Evolutionary conservation across 768 basidiomycete genomes (phyloP), one percentile per base, ranked within the genome.

Genomic region (Hemileccinum rubropunctum): DNA sequence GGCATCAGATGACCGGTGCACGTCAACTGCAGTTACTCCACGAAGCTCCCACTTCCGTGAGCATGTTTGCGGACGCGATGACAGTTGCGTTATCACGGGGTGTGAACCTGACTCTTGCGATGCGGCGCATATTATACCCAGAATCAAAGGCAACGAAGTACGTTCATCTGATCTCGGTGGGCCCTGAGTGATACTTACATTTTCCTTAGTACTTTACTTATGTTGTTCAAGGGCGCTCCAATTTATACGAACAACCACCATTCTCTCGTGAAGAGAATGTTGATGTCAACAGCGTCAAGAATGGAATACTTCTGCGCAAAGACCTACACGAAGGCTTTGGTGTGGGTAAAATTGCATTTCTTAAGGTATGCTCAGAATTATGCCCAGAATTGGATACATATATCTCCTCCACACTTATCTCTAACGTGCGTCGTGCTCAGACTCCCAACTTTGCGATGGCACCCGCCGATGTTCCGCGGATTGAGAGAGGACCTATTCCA

Each of bases 81-180:
- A 9, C 11, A 18, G 17, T 21, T 39, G 37, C 17, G 37, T 39
- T 14, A 11, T 39, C 13, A 39, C 37, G 21, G 23, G 23, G 6
- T 3, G 23, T 3, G 23, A 3, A 23, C 23, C 3, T 23, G 23
- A 23, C 3, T 3, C 3, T 23, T 23, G 23, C 23, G 23, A 23
- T 23, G 23, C 23, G 23, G 23, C 20, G 11, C 74, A 82, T 81
- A 33, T 39, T 14, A 21, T 21, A 21, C 37, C 20, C 7, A 3
- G 4, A 3, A 39, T 1, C 2, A 39, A 39, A 39, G 37, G 37
- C 20, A 21, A 13, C 11, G 11, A 11, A 3, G 37, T 39, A 39
- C 11, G 37, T 39, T 21, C 12, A 21, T 39, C 6, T 21, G 13
- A 3, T 39, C 20, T 21, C 20, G 20, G 3, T 13, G 11, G 18